Evolutionary conservation across 2,329 filamentous ascomycete species (phyloP).

Genomic region (Pezicula neosporulosa): DNA sequence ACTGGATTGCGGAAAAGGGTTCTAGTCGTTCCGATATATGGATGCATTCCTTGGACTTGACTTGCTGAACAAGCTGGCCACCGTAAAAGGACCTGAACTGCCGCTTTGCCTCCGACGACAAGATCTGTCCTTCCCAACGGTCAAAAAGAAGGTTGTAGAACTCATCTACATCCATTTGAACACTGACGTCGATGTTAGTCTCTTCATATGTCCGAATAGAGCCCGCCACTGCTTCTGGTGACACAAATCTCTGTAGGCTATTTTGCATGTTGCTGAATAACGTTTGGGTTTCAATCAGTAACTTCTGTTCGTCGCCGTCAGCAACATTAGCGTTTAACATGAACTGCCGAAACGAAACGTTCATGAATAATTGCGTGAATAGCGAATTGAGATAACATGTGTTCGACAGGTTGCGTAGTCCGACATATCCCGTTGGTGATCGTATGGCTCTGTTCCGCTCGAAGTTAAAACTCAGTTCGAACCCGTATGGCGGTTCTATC

Average conservation of each 20-base stretch:
- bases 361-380: slow-evolving; percentile 95
- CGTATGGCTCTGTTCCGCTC: slow-evolving; percentile 68
- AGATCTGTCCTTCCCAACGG: slow-evolving; percentile 81
- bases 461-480: slow-evolving; percentile 58
- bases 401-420: slow-evolving; percentile 87
- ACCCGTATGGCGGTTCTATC: slow-evolving; percentile 47
- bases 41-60: slow-evolving; percentile 89
- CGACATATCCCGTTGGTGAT: slow-evolving; percentile 77
- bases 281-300: slow-evolving; percentile 74
- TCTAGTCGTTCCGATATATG: slow-evolving; percentile 91
- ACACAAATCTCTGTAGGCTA: slow-evolving; percentile 68
- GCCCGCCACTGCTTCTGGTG: slow-evolving; percentile 68
- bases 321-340: slow-evolving; percentile 62
- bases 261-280: slow-evolving; percentile 87
- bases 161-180: slow-evolving; percentile 98
- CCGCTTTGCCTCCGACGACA: slow-evolving; percentile 63
- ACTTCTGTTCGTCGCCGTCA: slow-evolving; percentile 55
- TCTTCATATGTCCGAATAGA: slow-evolving; percentile 83
- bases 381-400: slow-evolving; percentile 98
- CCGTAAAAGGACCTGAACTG: slow-evolving; percentile 82
- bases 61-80: slow-evolving; percentile 88
- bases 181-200: slow-evolving; percentile 75
- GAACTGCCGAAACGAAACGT: slow-evolving; percentile 80
- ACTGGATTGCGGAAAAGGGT: slow-evolving; percentile 90
- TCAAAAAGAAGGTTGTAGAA: slow-evolving; percentile 95